Conservation (phyloP, 2,329 filamentous ascomycete genomes). For the Septoria petroselini region DNA sequence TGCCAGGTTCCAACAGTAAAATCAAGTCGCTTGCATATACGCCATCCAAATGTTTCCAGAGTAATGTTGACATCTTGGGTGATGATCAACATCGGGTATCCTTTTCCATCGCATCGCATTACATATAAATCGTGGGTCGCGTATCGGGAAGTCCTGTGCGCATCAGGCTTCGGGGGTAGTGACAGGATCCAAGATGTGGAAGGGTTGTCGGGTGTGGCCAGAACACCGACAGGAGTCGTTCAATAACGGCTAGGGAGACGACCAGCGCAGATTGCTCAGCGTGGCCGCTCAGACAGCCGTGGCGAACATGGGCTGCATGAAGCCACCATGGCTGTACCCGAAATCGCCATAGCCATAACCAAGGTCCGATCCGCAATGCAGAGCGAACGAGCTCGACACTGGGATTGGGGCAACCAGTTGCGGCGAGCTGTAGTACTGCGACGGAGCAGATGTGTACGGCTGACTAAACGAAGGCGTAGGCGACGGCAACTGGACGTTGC, state of each 20-base stretch:
- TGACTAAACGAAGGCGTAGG: conserved; percentile 77
- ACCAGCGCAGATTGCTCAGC: conserved; percentile 36
- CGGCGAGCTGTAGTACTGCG: conserved; percentile 74
- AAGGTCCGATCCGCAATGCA: conserved; percentile 71
- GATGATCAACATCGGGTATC: conserved; percentile 43
- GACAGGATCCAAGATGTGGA: conserved; percentile 23
- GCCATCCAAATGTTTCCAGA: conserved; percentile 54
- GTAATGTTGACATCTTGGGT: conserved; percentile 36
- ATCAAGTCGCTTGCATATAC: conserved; percentile 44
- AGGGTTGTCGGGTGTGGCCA: conserved; percentile 42
- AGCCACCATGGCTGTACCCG: conserved; percentile 85
- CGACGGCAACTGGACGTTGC: conserved; percentile 68
- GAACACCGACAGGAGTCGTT: conserved; percentile 39
- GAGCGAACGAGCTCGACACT: conserved; percentile 81
- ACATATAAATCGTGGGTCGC: conserved; percentile 40
- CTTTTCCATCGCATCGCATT: conserved; percentile 40
- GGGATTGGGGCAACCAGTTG: conserved; percentile 72
- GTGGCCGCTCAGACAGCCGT: conserved; percentile 78
- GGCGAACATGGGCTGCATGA: conserved; percentile 61
- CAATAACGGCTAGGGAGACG: conserved; percentile 32
- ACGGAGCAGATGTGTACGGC: conserved; percentile 59
- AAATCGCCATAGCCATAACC: conserved; percentile 67
- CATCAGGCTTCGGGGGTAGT: conserved; percentile 35
- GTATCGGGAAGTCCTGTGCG: conserved; percentile 43
- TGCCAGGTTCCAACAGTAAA: conserved; percentile 15